Conservation (phyloP, 495 filamentous ascomycete genomes). For the Lepidopterella palustris region DNA sequence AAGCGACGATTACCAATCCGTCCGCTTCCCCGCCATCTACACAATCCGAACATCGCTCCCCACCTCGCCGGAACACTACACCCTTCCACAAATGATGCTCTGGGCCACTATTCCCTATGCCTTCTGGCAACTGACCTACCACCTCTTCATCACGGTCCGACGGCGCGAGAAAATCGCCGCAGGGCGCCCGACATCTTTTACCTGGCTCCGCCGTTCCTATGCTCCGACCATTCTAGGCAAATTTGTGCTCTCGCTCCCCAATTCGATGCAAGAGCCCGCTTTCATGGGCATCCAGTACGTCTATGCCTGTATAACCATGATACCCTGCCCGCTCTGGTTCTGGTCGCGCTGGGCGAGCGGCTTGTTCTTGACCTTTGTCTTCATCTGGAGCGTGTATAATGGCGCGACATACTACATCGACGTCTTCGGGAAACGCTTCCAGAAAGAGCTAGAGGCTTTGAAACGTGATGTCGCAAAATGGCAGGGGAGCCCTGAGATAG, state of each 20-base stretch:
- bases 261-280: slow-evolving; percentile 69
- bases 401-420: slow-evolving; percentile 97
- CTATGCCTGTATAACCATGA: slow-evolving; percentile 87
- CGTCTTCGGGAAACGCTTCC: slow-evolving; percentile 90
- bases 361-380: slow-evolving; percentile 67
- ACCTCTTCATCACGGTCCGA: slow-evolving; percentile 88
- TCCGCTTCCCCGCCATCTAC: slow-evolving; percentile 81
- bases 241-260: slow-evolving; percentile 71
- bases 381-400: slow-evolving; percentile 89
- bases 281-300: slow-evolving; percentile 95
- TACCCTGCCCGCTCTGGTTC: slow-evolving; percentile 93
- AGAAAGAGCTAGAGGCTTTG: slow-evolving; percentile 89
- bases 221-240: slow-evolving; percentile 80
- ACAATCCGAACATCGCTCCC: slow-evolving; percentile 68
- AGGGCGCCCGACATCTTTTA: slow-evolving; percentile 91
- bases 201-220: slow-evolving; percentile 91
- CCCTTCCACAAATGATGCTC: slow-evolving; percentile 73
- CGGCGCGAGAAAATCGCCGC: slow-evolving; percentile 91
- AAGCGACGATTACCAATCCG: slow-evolving; percentile 52
- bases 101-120: slow-evolving; percentile 92
- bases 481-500: slow-evolving; percentile 47
- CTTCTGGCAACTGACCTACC: slow-evolving; percentile 86
- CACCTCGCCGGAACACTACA: slow-evolving; percentile 68
- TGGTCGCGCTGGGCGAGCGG: slow-evolving; percentile 78
- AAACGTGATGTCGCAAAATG: slow-evolving; percentile 85